Conservation (phyloP, 2,329 filamentous ascomycete species). For the Pseudogymnoascus pannorum region DNA sequence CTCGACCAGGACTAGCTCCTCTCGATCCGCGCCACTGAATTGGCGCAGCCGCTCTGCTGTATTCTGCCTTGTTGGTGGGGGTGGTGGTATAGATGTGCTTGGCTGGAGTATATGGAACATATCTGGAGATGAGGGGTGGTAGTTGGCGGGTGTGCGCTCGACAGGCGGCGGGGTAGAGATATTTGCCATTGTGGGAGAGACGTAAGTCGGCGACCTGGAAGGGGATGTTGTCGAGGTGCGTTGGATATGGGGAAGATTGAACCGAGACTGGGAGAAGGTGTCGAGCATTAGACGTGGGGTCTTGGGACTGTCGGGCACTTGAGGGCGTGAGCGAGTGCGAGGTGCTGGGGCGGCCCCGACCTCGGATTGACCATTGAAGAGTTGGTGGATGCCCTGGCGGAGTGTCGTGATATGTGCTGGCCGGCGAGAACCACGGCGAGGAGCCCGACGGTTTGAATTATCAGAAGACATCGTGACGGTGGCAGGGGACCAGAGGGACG, state of each 20-base stretch:
- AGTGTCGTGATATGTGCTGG: background rate
- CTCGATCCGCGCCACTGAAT: slow-evolving; percentile 14
- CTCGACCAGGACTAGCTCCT: background rate
- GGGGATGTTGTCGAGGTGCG: slow-evolving; percentile 34
- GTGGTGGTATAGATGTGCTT: slow-evolving; percentile 9
- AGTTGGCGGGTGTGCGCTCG: slow-evolving; percentile 14
- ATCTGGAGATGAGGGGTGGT: slow-evolving; percentile 16
- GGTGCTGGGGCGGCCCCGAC: slow-evolving; percentile 12
- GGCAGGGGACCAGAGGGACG: background rate
- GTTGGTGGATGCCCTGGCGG: slow-evolving; percentile 18
- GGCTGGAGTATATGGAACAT: slow-evolving; percentile 11
- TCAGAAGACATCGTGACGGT: background rate
- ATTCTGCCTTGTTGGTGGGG: slow-evolving; percentile 14
- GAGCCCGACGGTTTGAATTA: background rate
- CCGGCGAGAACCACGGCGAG: background rate
- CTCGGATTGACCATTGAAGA: slow-evolving; percentile 24
- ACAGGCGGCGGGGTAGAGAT: background rate
- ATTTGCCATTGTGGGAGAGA: background rate
- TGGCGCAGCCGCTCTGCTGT: slow-evolving; percentile 14
- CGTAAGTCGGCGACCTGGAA: background rate
- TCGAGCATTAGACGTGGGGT: slow-evolving; percentile 36
- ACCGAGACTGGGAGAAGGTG: slow-evolving; percentile 35
- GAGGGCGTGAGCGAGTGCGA: slow-evolving; percentile 9
- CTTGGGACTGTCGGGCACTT: slow-evolving; percentile 39
- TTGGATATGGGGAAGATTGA: slow-evolving; percentile 36